Conservation (phyloP, 768 basidiomycete genomes). For the Naganishia vishniacii region DNA sequence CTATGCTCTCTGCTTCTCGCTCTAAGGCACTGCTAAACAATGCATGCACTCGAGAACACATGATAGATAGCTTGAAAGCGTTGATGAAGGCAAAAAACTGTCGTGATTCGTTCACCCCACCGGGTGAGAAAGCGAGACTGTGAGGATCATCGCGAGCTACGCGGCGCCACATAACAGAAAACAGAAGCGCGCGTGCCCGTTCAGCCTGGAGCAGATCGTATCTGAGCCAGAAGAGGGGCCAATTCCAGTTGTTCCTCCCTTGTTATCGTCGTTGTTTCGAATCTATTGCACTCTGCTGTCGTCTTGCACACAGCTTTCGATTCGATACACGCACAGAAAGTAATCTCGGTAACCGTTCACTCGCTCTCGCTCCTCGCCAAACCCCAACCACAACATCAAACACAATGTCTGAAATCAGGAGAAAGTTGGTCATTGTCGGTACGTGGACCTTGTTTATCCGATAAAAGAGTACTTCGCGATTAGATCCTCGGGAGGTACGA, state of each 20-base stretch:
- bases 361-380: background rate
- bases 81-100: background rate
- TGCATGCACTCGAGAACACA: background rate
- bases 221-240: background rate
- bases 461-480: background rate
- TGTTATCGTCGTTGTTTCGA: background rate
- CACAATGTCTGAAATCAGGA: conserved; percentile 97
- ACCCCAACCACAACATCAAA: conserved; percentile 10
- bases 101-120: background rate
- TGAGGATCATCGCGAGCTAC: background rate
- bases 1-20: too few species aligned
- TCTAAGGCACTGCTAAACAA: background rate
- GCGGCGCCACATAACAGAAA: background rate
- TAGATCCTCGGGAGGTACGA: too few species aligned
- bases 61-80: background rate
- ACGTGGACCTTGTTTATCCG: conserved; percentile 25
- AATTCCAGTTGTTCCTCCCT: background rate
- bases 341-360: background rate
- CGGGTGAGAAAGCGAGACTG: background rate
- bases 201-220: background rate
- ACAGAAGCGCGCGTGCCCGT: background rate
- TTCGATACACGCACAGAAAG: background rate
- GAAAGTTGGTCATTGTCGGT: conserved; percentile 98
- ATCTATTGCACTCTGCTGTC: too few species aligned
- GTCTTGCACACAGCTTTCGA: background rate